phyloP scores from a whole-genome alignment of 768 basidiomycete genomes.

The Pholiota microspora region DNA sequence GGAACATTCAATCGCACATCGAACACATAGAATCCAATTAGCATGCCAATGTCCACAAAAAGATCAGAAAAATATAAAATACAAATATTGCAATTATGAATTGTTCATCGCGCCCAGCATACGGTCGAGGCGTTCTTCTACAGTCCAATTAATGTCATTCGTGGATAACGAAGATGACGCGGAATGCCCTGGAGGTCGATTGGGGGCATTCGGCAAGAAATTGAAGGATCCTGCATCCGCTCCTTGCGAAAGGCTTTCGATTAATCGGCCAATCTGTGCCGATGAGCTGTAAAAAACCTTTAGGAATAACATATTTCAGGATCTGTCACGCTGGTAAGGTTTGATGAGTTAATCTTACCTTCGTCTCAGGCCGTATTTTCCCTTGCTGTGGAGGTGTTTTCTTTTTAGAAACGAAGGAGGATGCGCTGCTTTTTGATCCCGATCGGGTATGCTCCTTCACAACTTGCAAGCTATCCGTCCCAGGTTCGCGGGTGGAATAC shows the following conservation, averaged over 20 bases:
- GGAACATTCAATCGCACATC: slow-evolving; percentile 20
- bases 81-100: slow-evolving; percentile 19
- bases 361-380: slow-evolving; percentile 75
- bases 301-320: slow-evolving; percentile 16
- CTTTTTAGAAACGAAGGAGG: slow-evolving; percentile 61
- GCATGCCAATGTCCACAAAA: slow-evolving; percentile 19
- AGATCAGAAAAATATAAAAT: slow-evolving; percentile 21
- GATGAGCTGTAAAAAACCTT: slow-evolving; percentile 79
- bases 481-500: slow-evolving; percentile 52
- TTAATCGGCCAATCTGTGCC: slow-evolving; percentile 78
- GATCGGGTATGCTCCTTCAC: slow-evolving; percentile 74
- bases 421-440: slow-evolving; percentile 64
- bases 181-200: slow-evolving; percentile 47
- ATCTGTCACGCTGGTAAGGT: slow-evolving; percentile 25
- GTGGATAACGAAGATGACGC: slow-evolving; percentile 65
- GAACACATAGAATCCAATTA: slow-evolving; percentile 20
- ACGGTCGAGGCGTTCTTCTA: slow-evolving; percentile 75
- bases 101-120: slow-evolving; percentile 54
- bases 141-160: slow-evolving; percentile 61
- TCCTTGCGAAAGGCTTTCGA: slow-evolving; percentile 79
- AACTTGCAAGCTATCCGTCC: slow-evolving; percentile 62
- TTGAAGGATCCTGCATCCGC: slow-evolving; percentile 86
- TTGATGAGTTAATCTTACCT: slow-evolving; percentile 46
- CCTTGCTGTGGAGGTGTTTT: slow-evolving; percentile 44
- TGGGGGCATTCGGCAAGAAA: slow-evolving; percentile 44